Conservation (phyloP, 2,329 filamentous ascomycete species). For the Monilinia fructicola region DNA sequence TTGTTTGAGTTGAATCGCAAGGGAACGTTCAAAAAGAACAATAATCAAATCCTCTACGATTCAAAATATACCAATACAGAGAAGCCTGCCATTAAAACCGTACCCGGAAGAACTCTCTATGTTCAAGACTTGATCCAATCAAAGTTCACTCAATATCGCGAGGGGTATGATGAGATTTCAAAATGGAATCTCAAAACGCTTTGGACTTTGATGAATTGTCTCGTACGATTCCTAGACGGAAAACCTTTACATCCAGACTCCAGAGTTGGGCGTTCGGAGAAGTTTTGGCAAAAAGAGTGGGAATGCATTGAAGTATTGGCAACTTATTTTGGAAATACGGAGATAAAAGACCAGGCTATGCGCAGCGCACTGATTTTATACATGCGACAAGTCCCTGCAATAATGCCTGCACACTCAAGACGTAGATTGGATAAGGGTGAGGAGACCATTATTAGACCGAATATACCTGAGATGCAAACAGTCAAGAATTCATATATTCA, state of each 20-base stretch:
- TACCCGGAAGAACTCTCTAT: background rate
- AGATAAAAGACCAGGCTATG: background rate
- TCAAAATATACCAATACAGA: background rate
- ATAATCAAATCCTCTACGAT: background rate
- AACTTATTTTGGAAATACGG: background rate
- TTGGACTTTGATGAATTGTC: conserved; percentile 5
- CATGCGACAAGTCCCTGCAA: background rate
- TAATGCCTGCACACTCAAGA: too few relatives aligned
- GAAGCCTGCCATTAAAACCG: background rate
- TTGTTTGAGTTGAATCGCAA: background rate
- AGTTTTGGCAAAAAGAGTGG: background rate
- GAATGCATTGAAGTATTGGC: background rate
- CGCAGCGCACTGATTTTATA: background rate
- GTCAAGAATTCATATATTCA: background rate
- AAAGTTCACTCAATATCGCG: background rate
- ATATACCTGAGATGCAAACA: background rate
- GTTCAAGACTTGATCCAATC: background rate
- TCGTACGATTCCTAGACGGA: background rate
- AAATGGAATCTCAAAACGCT: background rate
- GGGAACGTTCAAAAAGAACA: background rate
- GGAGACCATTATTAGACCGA: background rate
- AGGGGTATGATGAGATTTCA: background rate
- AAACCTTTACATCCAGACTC: background rate
- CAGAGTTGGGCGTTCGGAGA: background rate
- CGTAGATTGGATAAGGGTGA: too few relatives aligned